phyloP scores from a whole-genome alignment of 805 yeast species.

The Kluyveromyces nonfermentans region DNA sequence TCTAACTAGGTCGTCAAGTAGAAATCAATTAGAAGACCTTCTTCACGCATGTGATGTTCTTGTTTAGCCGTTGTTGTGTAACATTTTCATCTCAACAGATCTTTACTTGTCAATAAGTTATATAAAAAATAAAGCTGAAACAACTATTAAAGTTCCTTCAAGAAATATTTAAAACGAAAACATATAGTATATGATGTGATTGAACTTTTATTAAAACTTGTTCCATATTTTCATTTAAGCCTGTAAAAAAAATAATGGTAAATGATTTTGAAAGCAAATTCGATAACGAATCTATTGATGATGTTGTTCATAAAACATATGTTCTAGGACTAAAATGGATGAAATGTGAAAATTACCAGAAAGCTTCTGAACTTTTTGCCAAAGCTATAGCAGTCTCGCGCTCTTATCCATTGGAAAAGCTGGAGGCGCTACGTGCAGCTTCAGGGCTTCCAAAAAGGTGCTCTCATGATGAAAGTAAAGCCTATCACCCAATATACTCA shows the following conservation, averaged over 20 bases:
- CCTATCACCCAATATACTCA: conserved; percentile 22
- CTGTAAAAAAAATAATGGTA: background rate
- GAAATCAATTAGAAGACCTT: background rate
- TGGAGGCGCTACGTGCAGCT: conserved; percentile 10
- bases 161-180: too few species aligned
- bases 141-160: too few species aligned
- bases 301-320: conserved; percentile 21
- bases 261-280: background rate
- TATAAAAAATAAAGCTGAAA: too few species aligned
- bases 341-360: conserved; percentile 15
- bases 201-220: too few species aligned
- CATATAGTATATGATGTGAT: too few species aligned
- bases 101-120: too few species aligned
- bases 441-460: conserved; percentile 8
- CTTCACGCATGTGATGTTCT: too few species aligned
- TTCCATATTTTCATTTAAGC: background rate
- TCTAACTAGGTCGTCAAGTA: background rate
- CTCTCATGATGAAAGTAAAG: conserved; percentile 4
- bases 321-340: conserved; percentile 22
- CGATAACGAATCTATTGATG: conserved; percentile 5
- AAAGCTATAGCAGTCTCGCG: conserved; percentile 20
- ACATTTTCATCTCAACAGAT: too few species aligned
- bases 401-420: conserved; percentile 14
- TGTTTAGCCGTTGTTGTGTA: too few species aligned
- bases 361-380: conserved; percentile 22